Evolutionary conservation across 2,329 filamentous ascomycete species (phyloP).

Genomic region (Moelleriella libera): DNA sequence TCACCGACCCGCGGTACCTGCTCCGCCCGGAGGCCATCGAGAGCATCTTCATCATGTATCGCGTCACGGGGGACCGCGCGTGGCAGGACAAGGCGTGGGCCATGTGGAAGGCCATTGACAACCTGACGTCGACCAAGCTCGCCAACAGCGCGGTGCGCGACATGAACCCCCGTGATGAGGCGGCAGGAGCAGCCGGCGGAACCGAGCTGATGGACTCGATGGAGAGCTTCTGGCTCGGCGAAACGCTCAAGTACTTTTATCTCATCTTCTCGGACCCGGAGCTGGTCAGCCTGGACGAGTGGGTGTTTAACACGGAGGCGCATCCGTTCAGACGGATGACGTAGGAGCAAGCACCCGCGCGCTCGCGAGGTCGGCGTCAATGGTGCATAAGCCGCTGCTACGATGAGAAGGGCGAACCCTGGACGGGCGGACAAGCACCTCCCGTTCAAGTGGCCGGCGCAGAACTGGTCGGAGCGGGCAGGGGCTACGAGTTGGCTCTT

Average conservation of each 20-base stretch:
- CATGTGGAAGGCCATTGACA: conserved; percentile 36
- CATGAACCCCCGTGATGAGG: conserved; percentile 12
- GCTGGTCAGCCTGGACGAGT: conserved; percentile 52
- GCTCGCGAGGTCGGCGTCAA: background rate
- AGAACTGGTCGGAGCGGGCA: background rate
- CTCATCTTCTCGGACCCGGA: conserved; percentile 53
- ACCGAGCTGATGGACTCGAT: conserved; percentile 37
- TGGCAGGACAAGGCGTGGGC: conserved; percentile 31
- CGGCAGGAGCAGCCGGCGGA: conserved; percentile 10
- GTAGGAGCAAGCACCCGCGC: background rate
- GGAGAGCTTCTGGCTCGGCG: conserved; percentile 57
- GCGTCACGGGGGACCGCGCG: conserved; percentile 33
- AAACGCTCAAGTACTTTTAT: conserved; percentile 67
- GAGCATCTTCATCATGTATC: conserved; percentile 38
- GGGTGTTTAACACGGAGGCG: conserved; percentile 44
- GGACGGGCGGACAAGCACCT: too few species aligned
- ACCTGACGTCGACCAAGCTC: conserved; percentile 29
- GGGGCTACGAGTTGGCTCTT: background rate
- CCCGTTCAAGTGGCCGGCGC: too few species aligned
- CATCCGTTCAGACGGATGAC: conserved; percentile 25
- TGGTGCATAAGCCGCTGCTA: too few species aligned
- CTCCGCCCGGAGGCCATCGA: conserved; percentile 38
- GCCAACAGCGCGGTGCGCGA: conserved; percentile 35
- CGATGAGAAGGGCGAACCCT: too few species aligned
- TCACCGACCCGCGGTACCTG: conserved; percentile 35